Conservation (phyloP, 192 early-diverging fungal genomes). For the Martensiomyces pterosporus region DNA sequence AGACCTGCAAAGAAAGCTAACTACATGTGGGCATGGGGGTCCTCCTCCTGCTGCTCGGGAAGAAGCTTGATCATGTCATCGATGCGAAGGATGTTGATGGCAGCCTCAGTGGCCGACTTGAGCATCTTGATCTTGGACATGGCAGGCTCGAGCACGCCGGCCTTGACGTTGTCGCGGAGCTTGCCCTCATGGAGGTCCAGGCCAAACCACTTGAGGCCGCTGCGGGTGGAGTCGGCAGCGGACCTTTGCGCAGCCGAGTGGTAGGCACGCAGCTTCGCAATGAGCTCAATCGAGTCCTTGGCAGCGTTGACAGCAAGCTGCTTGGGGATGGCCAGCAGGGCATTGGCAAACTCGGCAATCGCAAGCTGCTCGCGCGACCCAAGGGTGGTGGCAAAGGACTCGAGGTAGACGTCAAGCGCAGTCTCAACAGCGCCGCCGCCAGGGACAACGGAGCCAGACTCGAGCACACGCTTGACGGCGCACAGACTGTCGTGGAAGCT, state of each 20-base stretch:
- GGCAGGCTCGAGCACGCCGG: conserved; percentile 95
- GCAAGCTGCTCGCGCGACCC: conserved; percentile 97
- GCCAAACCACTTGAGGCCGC: conserved; percentile 81
- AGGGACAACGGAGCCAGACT: conserved; percentile 92
- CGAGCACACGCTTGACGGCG: conserved; percentile 94
- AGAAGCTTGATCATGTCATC: conserved; percentile 84
- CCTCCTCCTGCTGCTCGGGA: conserved; percentile 47
- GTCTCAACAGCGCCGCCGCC: conserved; percentile 96
- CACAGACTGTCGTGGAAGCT: conserved; percentile 92
- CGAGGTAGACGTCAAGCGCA: conserved; percentile 93
- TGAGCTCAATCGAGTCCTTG: conserved; percentile 96
- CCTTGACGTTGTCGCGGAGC: conserved; percentile 86
- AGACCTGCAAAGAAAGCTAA: neutral
- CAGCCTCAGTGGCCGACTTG: conserved; percentile 97
- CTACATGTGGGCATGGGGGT: conserved; percentile 53
- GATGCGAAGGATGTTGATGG: conserved; percentile 94
- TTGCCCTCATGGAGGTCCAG: conserved; percentile 92
- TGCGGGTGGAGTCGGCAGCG: conserved; percentile 64
- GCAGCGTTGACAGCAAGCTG: conserved; percentile 97
- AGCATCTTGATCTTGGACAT: conserved; percentile 98
- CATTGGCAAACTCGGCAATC: conserved; percentile 95
- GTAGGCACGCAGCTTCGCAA: conserved; percentile 93
- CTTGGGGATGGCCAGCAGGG: conserved; percentile 95
- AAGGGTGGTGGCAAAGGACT: conserved; percentile 96
- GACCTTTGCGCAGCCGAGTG: conserved; percentile 86